Percentiles rank a stretch among this genome's conserved stretches.
These are phyloP conservation scores for Talaromyces sp. DNA, from an alignment of 2,329 filamentous ascomycete species.

Conservation along the genomic window DNA sequence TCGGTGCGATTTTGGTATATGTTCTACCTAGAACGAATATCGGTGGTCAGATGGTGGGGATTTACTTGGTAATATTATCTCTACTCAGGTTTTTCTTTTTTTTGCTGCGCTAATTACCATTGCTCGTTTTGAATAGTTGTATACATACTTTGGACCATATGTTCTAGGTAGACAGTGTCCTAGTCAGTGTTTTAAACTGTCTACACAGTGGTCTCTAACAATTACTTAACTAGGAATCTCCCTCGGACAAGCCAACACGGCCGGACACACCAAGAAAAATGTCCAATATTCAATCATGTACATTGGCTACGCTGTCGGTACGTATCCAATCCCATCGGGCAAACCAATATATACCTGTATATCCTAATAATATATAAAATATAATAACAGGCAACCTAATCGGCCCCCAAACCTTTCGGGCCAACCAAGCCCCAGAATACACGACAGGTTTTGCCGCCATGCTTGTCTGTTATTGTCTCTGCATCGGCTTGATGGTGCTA, in stretches of 20 bases:
- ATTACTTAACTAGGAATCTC: conserved; percentile 16
- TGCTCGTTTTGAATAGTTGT: conserved; percentile 18
- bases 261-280: conserved; percentile 39
- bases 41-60: conserved; percentile 36
- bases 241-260: conserved; percentile 28
- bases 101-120: not conserved
- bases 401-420: conserved; percentile 39
- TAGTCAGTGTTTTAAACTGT: too few relatives aligned
- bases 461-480: conserved; percentile 31
- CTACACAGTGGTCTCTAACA: not conserved
- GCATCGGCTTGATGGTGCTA: conserved; percentile 25
- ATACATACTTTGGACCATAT: conserved; percentile 36
- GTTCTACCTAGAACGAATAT: conserved; percentile 27
- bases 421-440: conserved; percentile 36
- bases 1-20: conserved; percentile 27
- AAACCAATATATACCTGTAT: not conserved
- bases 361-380: not conserved
- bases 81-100: not conserved
- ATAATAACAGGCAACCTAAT: conserved; percentile 31
- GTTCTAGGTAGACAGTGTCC: conserved; percentile 18
- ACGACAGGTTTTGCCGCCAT: conserved; percentile 34
- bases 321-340: not conserved
- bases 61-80: conserved; percentile 27
- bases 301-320: conserved; percentile 37
- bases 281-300: conserved; percentile 36